Evolutionary conservation across 176 grass and related monocot genomes (phyloP).

Genomic region (Aegilops longissima): DNA sequence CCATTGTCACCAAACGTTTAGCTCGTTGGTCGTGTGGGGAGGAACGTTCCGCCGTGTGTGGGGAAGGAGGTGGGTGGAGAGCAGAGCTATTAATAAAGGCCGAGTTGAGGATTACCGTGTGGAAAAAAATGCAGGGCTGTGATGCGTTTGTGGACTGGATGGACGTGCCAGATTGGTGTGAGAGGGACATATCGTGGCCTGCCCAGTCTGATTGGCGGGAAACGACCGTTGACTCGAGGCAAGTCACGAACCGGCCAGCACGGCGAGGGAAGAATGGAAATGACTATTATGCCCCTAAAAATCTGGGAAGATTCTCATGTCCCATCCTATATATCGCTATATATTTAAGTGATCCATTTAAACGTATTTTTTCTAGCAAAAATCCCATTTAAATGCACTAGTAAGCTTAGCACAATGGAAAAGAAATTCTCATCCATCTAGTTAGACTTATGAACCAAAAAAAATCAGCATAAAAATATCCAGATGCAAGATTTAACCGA

Average conservation of each 20-base stretch:
- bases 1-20: neutral
- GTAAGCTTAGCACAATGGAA: no score
- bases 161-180: neutral
- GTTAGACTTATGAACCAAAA: no score
- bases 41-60: neutral
- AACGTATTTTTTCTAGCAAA: no score
- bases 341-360: no score
- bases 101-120: neutral
- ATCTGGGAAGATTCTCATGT: neutral
- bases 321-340: no score
- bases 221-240: slow-evolving; percentile 20
- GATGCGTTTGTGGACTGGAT: neutral
- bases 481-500: no score
- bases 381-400: no score
- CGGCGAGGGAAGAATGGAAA: neutral
- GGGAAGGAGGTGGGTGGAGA: neutral
- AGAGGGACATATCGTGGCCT: neutral
- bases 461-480: no score
- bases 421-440: no score
- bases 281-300: neutral
- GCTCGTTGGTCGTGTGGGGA: slow-evolving; percentile 22
- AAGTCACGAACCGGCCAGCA: slow-evolving; percentile 38
- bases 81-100: slow-evolving; percentile 15
- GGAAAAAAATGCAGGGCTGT: neutral
- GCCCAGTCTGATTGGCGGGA: neutral